Conservation (phyloP, 768 basidiomycete species). For the Infundibulicybe gibba region DNA sequence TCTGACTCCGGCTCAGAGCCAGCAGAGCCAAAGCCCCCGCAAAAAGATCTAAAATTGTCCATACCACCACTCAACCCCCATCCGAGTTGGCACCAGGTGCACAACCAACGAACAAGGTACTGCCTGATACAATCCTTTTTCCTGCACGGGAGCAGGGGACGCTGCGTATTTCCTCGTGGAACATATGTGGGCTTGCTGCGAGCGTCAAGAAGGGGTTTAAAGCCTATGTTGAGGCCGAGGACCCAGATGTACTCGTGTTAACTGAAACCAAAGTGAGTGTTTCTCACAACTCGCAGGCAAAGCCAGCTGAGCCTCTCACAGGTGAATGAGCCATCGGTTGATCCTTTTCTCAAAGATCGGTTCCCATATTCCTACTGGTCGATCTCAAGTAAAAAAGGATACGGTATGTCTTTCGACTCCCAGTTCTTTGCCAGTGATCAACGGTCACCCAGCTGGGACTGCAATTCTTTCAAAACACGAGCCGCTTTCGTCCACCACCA, state of each 20-base stretch:
- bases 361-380: slow-evolving; percentile 79
- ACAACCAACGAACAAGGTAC: slow-evolving; percentile 71
- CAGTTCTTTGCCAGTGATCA: neutral
- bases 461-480: slow-evolving; percentile 78
- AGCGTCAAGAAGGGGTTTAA: slow-evolving; percentile 86
- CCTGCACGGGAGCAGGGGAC: slow-evolving; percentile 44
- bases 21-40: slow-evolving; percentile 5
- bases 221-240: slow-evolving; percentile 79
- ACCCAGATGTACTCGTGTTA: slow-evolving; percentile 79
- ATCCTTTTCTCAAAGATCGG: slow-evolving; percentile 49
- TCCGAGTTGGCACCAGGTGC: slow-evolving; percentile 23
- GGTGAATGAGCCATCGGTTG: slow-evolving; percentile 70
- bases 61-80: neutral
- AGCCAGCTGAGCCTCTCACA: slow-evolving; percentile 19
- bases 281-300: neutral
- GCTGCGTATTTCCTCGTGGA: slow-evolving; percentile 68
- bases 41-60: slow-evolving; percentile 17
- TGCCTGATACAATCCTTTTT: slow-evolving; percentile 62
- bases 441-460: slow-evolving; percentile 58
- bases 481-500: slow-evolving; percentile 60
- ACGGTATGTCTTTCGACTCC: slow-evolving; percentile 42
- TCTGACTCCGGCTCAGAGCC: slow-evolving; percentile 23
- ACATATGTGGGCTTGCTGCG: slow-evolving; percentile 74
- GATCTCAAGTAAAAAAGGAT: slow-evolving; percentile 74
- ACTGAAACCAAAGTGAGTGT: slow-evolving; percentile 77